Evolutionary conservation across 2,329 filamentous ascomycete genomes (phyloP).

Genomic region (Colletotrichum tropicicola): DNA sequence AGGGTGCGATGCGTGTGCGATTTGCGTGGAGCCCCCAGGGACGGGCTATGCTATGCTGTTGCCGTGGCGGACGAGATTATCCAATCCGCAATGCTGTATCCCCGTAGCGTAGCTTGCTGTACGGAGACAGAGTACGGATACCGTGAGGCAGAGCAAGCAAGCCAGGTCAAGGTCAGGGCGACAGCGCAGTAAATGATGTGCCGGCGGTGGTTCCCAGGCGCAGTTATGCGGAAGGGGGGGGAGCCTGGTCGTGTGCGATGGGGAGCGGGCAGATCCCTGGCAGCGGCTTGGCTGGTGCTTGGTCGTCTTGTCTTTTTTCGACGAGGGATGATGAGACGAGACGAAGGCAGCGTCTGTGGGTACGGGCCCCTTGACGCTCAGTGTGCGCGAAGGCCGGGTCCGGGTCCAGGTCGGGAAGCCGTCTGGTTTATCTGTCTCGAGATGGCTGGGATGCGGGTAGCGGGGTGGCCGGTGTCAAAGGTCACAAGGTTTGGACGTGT

Average conservation of each 20-base stretch:
- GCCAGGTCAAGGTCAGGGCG: too few relatives aligned
- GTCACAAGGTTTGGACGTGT: constrained; percentile 7
- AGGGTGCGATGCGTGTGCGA: background rate
- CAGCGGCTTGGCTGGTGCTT: constrained; percentile 25
- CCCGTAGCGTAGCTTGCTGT: too few relatives aligned
- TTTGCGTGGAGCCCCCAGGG: background rate
- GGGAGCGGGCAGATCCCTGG: constrained; percentile 26
- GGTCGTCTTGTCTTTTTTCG: constrained; percentile 26
- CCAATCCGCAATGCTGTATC: background rate
- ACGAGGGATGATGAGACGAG: constrained; percentile 28
- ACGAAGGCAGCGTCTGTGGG: constrained; percentile 29
- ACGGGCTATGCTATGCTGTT: constrained; percentile 14
- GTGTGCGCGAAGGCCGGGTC: constrained; percentile 19
- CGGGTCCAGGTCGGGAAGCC: background rate
- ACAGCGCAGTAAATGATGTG: too few relatives aligned
- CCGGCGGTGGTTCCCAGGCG: too few relatives aligned
- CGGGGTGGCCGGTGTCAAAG: constrained; percentile 18
- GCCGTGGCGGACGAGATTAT: constrained; percentile 5
- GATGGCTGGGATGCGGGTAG: constrained; percentile 21
- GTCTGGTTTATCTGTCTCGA: constrained; percentile 24
- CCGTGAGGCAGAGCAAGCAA: too few relatives aligned
- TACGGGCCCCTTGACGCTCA: constrained; percentile 27
- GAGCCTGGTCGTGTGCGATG: background rate
- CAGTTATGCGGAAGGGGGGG: background rate
- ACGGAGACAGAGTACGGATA: too few relatives aligned